A percentile compares a stretch with the other conserved stretches of the same genome.
phyloP scores from a whole-genome alignment of 1,139 yeast genomes.

The Magnusiomyces clavatus region DNA sequence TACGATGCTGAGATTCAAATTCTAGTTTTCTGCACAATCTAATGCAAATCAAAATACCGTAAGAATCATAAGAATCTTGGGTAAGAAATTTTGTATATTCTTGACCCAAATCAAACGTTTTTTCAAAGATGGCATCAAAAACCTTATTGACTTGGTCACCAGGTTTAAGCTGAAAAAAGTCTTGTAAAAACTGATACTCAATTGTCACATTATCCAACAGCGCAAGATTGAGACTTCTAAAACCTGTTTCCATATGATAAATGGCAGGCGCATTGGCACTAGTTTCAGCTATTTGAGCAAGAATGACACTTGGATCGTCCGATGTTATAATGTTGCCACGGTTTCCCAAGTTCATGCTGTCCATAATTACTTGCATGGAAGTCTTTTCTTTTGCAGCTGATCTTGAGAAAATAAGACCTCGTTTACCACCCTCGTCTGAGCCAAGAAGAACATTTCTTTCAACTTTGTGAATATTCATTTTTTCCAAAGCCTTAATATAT shows the following conservation, averaged over 20 bases:
- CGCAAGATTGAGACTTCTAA: constrained; percentile 66
- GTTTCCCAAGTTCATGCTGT: constrained; percentile 50
- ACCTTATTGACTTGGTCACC: constrained; percentile 38
- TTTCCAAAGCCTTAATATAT: constrained; percentile 68
- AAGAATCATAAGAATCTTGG: constrained; percentile 57
- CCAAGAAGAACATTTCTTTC: constrained; percentile 51
- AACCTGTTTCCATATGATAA: constrained; percentile 67
- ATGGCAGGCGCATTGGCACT: constrained; percentile 41
- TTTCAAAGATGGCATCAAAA: constrained; percentile 42
- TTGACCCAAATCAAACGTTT: constrained; percentile 45
- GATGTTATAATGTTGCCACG: constrained; percentile 47
- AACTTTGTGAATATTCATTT: constrained; percentile 45
- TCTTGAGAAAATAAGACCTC: constrained; percentile 10
- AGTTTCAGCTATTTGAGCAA: constrained; percentile 80
- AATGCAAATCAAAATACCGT: constrained; percentile 72
- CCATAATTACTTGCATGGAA: constrained; percentile 27
- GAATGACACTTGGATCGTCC: constrained; percentile 57
- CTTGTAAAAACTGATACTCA: constrained; percentile 66
- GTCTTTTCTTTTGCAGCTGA: constrained; percentile 10
- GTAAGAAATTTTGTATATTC: constrained; percentile 41
- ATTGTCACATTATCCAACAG: constrained; percentile 69
- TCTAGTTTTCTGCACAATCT: constrained; percentile 61
- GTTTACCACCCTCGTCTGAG: constrained; percentile 21
- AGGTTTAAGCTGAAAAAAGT: constrained; percentile 51
- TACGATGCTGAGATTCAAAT: constrained; percentile 53